These are phyloP conservation scores for Thielaviopsis euricoi DNA, from an alignment of 2,329 filamentous ascomycete genomes.

Conservation along the genomic window DNA sequence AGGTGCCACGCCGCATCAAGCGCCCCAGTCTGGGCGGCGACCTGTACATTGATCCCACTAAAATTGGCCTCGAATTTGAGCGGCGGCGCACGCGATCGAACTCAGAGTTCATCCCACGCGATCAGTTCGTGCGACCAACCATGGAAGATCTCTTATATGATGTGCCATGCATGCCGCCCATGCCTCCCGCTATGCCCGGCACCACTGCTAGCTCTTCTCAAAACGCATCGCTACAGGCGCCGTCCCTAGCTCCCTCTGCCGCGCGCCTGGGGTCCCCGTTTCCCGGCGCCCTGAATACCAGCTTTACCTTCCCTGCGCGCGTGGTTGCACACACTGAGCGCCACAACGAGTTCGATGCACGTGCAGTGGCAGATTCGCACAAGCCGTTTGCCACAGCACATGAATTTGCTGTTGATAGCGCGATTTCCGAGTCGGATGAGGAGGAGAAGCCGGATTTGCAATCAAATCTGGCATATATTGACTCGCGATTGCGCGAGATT, in stretches of 20 bases:
- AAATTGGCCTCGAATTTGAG: conserved; percentile 15
- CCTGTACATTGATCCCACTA: conserved; percentile 32
- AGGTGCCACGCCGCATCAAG: conserved; percentile 32
- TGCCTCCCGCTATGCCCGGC: conserved; percentile 1
- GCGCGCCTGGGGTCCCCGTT: conserved; percentile 45
- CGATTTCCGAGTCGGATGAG: conserved; percentile 18
- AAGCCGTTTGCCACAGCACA: conserved; percentile 39
- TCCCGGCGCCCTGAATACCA: conserved; percentile 26
- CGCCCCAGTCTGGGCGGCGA: conserved; percentile 38
- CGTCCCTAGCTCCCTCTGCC: conserved; percentile 18
- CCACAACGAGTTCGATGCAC: conserved; percentile 24
- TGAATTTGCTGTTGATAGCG: neutral
- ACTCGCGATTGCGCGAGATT: conserved; percentile 39
- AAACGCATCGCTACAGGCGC: conserved; percentile 11
- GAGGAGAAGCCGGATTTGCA: conserved; percentile 28
- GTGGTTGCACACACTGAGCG: conserved; percentile 26
- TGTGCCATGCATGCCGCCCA: conserved; percentile 6
- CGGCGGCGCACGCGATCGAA: conserved; percentile 7
- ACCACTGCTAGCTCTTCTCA: neutral
- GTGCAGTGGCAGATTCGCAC: conserved; percentile 22
- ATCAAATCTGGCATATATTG: conserved; percentile 39
- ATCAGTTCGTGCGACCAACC: conserved; percentile 25
- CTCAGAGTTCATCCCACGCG: conserved; percentile 13
- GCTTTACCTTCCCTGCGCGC: conserved; percentile 45
- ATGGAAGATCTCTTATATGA: conserved; percentile 24